phyloP scores from a whole-genome alignment of 164 flowering plant genomes.

The Magnolia changhungtana region DNA sequence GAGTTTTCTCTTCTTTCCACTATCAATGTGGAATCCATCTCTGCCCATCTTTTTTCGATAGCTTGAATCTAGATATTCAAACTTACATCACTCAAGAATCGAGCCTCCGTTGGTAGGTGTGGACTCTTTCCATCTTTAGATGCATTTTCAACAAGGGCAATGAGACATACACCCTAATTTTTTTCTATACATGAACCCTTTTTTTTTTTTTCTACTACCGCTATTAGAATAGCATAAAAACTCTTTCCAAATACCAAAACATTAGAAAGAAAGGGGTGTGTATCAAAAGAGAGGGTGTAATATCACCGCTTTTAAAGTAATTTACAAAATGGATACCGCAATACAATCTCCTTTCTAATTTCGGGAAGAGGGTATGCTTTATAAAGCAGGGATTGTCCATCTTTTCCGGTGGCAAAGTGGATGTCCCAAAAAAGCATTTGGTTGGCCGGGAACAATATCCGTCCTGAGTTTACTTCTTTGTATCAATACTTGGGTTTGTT shows the following conservation, averaged over 20 bases:
- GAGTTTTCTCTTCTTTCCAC: slow-evolving; percentile 74
- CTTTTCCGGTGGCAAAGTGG: slow-evolving; percentile 32
- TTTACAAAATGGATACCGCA: background rate
- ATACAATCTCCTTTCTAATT: slow-evolving; percentile 4
- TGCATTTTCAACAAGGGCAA: background rate
- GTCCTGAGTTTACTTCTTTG: slow-evolving; percentile 59
- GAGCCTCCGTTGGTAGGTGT: slow-evolving; percentile 64
- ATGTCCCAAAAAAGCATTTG: slow-evolving; percentile 44
- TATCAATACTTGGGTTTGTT: slow-evolving; percentile 50
- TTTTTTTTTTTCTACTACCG: too few relatives aligned
- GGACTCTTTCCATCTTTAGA: background rate
- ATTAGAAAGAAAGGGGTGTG: too few relatives aligned
- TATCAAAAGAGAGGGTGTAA: too few relatives aligned
- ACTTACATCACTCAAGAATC: slow-evolving; percentile 75
- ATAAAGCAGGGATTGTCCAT: slow-evolving; percentile 17
- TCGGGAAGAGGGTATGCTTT: slow-evolving; percentile 67
- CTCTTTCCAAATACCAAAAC: too few relatives aligned
- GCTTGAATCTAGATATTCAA: slow-evolving; percentile 52
- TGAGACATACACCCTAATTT: too few relatives aligned
- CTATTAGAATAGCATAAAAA: too few relatives aligned
- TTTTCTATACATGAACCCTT: too few relatives aligned
- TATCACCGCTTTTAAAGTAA: background rate
- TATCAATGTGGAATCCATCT: slow-evolving; percentile 49
- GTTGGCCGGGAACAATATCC: slow-evolving; percentile 76
- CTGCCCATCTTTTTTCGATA: slow-evolving; percentile 47